Conservation (phyloP, 371 early-diverging fungal species). For the Zopfochytrium polystomum region DNA sequence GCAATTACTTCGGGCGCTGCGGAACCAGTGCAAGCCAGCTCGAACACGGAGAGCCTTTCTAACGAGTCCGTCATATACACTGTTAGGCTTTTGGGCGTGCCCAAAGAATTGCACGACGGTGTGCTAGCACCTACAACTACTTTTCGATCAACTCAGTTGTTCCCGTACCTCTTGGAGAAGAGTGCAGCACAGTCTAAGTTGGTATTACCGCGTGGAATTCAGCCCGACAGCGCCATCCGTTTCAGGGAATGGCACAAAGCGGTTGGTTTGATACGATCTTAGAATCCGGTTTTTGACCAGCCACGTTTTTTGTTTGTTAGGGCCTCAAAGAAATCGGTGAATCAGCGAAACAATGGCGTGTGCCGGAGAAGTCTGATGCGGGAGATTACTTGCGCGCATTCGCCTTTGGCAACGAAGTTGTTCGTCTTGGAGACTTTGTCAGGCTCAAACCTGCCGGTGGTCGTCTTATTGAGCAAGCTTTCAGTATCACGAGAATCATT, state of each 20-base stretch:
- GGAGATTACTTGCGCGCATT: neutral
- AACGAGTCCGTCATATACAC: too few relatives aligned
- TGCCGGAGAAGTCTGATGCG: conserved; percentile 3
- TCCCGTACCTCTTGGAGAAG: neutral
- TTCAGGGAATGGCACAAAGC: neutral
- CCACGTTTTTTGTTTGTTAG: neutral
- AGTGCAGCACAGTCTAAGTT: neutral
- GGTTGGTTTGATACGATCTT: too few relatives aligned
- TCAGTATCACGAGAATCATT: neutral
- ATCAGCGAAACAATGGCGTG: conserved; percentile 7
- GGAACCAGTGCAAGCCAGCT: too few relatives aligned
- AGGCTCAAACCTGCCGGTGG: conserved; percentile 9
- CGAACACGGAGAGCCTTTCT: too few relatives aligned
- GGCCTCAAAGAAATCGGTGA: conserved; percentile 2
- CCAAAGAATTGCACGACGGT: too few relatives aligned
- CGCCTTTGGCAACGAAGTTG: conserved; percentile 19
- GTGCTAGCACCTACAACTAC: too few relatives aligned
- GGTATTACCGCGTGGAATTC: neutral
- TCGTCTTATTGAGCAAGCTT: neutral
- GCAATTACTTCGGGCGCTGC: too few relatives aligned
- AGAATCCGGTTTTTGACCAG: neutral
- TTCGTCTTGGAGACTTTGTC: conserved; percentile 23
- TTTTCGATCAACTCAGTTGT: neutral
- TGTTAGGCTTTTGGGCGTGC: too few relatives aligned
- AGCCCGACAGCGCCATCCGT: neutral